phyloP scores from a whole-genome alignment of 768 basidiomycete species.

The Tulasnella sp. region DNA sequence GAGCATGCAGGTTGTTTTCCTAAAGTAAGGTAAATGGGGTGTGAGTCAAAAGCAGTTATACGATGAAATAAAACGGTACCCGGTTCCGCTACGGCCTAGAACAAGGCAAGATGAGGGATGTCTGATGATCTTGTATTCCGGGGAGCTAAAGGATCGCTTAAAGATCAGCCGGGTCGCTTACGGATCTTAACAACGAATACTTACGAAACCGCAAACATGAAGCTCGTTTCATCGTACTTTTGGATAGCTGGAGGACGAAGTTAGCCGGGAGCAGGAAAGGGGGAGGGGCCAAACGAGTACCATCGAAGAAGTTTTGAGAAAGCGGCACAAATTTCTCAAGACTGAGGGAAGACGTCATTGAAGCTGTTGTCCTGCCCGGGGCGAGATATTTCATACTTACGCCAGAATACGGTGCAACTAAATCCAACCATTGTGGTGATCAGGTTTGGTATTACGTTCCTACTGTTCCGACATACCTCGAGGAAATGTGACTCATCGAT shows the following conservation, averaged over 20 bases:
- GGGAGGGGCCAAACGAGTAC: not conserved
- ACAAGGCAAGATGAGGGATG: constrained; percentile 23
- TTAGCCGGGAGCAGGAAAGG: not conserved
- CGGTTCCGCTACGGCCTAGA: constrained; percentile 22
- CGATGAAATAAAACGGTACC: not conserved
- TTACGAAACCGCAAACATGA: constrained; percentile 20
- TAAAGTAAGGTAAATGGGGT: not conserved
- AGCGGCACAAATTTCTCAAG: constrained; percentile 12
- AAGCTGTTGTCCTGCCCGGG: not conserved
- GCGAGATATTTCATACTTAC: not conserved
- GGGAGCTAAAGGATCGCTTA: not conserved
- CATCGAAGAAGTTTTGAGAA: constrained; percentile 5
- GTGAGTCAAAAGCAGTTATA: not conserved
- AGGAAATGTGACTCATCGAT: not conserved
- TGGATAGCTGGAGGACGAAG: constrained; percentile 3
- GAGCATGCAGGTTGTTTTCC: constrained; percentile 23
- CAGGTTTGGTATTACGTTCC: not conserved
- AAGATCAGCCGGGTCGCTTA: not conserved
- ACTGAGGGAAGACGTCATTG: not conserved
- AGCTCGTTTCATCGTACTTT: not conserved
- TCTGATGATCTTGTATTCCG: constrained; percentile 14
- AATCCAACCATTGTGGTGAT: not conserved
- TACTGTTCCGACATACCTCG: not conserved
- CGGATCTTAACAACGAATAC: not conserved
- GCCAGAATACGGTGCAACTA: not conserved